Base-by-base conservation (phyloP, 345 rosid species). In the Populus euphratica region DNA sequence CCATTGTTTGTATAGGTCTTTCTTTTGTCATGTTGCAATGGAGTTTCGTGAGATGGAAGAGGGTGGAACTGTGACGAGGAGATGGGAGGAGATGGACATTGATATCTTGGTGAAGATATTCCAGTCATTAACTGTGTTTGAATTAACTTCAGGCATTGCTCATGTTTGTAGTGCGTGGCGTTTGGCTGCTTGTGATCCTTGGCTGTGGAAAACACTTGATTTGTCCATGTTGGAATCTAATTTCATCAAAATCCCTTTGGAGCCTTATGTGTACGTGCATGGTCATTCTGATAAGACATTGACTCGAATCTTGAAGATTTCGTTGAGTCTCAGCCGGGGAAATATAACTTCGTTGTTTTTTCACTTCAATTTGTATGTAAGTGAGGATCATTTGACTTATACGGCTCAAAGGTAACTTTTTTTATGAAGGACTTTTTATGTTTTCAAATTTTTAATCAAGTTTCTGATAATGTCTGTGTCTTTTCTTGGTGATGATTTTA, bases 121-220 rank as follows among this genome's bases (percentile, higher is more conserved):
- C 76, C 87, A 82, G 86, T 85, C 83, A 27, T 88, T 91, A 8
- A 81, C 86, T 69, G 85, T 93, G 76, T 83, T 79, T 39, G 83
- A 91, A 81, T 77, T 90, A 21, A 89, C 86, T 69, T 86, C 91
- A 7, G 91, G 96, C 54, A 76, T 94, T 74, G 94, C 91, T 82
- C 91, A 79, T 70, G 97, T 95, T 68, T 91, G 99, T 85, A 85
- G 94, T 10, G 80, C 88, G 21, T 94, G 99, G 98, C 88, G 93
- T 63, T 44, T 68, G 35, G 99, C 98, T 75, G 89, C 91, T 75
- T 84, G 96, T 18, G 97, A 94, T 87, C 98, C 98, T n/a, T 70
- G 90, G 54, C 85, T 91, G 0, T 93, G 99, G 98, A 91, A 84
- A 78, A 91, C 90, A 1, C 95, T 94, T 50, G 97, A 94, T 82